A percentile compares a stretch with the other conserved stretches of the same genome.
Evolutionary conservation across 768 basidiomycete genomes (phyloP).

Genomic region (Mycena olivaceomarginata): DNA sequence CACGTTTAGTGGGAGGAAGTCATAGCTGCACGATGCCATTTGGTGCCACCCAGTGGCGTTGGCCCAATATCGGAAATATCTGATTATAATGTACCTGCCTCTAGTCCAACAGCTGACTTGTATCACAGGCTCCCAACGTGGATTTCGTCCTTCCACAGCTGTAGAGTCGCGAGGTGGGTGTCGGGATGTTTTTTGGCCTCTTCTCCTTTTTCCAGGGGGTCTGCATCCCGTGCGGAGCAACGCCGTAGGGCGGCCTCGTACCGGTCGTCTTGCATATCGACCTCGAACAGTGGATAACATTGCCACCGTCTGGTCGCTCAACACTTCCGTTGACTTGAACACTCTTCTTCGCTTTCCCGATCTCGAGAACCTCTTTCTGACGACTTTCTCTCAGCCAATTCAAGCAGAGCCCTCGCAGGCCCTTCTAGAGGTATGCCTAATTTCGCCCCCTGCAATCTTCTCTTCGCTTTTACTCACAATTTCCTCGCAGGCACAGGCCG

Average conservation of each 20-base stretch:
- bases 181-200: not conserved
- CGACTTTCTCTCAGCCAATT: not conserved
- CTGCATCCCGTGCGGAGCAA: not conserved
- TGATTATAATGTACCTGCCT: not conserved
- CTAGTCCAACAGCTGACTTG: not conserved
- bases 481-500: slow-evolving; percentile 32
- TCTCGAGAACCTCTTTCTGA: not conserved
- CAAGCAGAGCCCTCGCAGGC: not conserved
- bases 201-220: not conserved
- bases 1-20: no score
- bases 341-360: not conserved
- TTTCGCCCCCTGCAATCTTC: no score
- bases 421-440: not conserved
- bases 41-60: not conserved
- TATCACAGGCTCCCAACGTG: not conserved
- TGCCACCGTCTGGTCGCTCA: no score
- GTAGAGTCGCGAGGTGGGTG: not conserved
- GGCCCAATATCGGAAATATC: not conserved
- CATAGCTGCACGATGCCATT: not conserved
- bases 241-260: no score
- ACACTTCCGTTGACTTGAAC: not conserved
- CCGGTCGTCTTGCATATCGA: no score
- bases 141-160: not conserved
- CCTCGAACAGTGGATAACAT: no score
- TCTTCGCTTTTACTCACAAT: not conserved